A percentile compares a stretch with the other conserved stretches of the same genome.
Conservation (phyloP, 768 basidiomycete species). For the Polyporus arcularius region DNA sequence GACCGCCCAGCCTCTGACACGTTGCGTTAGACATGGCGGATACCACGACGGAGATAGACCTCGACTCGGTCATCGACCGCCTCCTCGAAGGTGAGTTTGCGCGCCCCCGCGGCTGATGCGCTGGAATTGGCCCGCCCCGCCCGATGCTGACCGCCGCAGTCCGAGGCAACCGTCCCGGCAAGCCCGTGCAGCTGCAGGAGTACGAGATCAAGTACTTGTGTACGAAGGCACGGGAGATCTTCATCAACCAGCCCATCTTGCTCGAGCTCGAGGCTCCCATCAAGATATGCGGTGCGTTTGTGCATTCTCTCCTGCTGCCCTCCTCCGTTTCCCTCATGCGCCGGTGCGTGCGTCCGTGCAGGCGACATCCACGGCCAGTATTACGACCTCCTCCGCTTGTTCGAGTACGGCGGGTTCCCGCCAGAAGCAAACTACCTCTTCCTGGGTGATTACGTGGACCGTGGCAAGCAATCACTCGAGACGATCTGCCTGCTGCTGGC, state of each 20-base stretch:
- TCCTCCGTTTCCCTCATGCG: slow-evolving; percentile 3
- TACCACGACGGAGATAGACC: slow-evolving; percentile 89
- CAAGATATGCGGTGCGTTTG: slow-evolving; percentile 93
- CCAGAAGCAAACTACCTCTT: slow-evolving; percentile 99
- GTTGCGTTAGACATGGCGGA: slow-evolving; percentile 60
- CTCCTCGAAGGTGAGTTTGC: slow-evolving; percentile 86
- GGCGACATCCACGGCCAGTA: slow-evolving; percentile 99
- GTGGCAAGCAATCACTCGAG: slow-evolving; percentile 98
- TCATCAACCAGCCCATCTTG: slow-evolving; percentile 98
- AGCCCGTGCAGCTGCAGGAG: slow-evolving; percentile 96
- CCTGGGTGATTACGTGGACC: slow-evolving; percentile 98
- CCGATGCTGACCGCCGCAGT: slow-evolving; percentile 51
- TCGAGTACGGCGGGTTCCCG: slow-evolving; percentile 99
- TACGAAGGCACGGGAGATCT: slow-evolving; percentile 98
- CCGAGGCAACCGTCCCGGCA: slow-evolving; percentile 97
- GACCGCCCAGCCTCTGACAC: slow-evolving; percentile 11
- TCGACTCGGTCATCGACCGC: slow-evolving; percentile 99
- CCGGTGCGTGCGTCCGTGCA: slow-evolving; percentile 35
- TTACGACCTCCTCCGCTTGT: slow-evolving; percentile 95
- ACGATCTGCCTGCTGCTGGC: slow-evolving; percentile 99
- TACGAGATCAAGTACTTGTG: slow-evolving; percentile 99
- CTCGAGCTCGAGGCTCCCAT: slow-evolving; percentile 98
- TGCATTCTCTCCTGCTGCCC: slow-evolving; percentile 5
- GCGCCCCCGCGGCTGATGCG: slow-evolving; percentile 10
- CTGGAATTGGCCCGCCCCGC: slow-evolving; percentile 10